Base-by-base conservation (phyloP, 2,329 filamentous ascomycete species). In the Chlorencoelia australis region DNA sequence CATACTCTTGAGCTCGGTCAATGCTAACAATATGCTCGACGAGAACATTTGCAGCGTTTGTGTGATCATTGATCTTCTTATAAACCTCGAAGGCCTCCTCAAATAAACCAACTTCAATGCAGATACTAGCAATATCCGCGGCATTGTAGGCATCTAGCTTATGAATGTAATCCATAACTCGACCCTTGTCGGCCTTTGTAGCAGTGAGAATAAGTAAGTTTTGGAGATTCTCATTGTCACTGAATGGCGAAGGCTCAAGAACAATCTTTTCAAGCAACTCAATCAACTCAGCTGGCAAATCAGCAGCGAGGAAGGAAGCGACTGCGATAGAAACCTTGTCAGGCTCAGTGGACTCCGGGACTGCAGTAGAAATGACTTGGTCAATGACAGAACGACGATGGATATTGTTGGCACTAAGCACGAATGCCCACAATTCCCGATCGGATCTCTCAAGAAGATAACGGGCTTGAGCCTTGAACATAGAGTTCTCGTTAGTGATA, bases 231-330 rank as follows among this genome's bases (percentile, higher is more conserved):
- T 86, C 76, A 62, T 98, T 98, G 64, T 98, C 93, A 53, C 86
- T 95, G 70, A 98, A 98, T 4, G 85, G 85, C 4, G 89, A 94
- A n/a, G 91, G 93, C 68, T 98, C 91, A n/a, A 98, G 69, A 20
- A 98, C 89, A 49, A 98, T 98, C 77, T 96, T 98, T 70, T 98
- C 93, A 13, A 98, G 73, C 24, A 98, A 75, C 61, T 98, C 93
- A 53, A 98, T 96, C 34, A 98, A 73, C 67, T 98, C 91, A 4
- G 80, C 79, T 7, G 91, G 91, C 48, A 98, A 71, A 55, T 98
- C 91, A 39, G 83, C 84, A 48, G 82, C 79, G 35, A 98, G 76
- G 69, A 98, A 94, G 27, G 88, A 81, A 53, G 93, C 82, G 39
- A 98, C 91, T 31, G 91, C 91, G 47, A 95, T 74, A 0, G 86